A percentile compares a stretch with the other conserved stretches of the same genome.
Evolutionary conservation across 257 asterid species (phyloP).

Genomic region (Solanum arcanum): DNA sequence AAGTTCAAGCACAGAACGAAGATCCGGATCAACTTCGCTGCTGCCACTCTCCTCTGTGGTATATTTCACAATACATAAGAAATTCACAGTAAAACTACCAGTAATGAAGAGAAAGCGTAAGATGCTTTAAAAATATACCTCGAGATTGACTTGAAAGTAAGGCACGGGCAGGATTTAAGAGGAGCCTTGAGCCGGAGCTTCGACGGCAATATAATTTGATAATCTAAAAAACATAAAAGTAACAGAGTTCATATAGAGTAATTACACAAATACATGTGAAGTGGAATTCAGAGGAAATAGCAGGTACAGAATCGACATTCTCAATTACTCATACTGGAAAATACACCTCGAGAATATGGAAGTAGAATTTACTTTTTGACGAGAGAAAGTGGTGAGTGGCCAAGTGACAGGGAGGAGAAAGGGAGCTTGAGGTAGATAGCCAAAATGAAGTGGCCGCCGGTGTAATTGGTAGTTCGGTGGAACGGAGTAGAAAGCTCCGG

Average conservation of each 20-base stretch:
- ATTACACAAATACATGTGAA: neutral
- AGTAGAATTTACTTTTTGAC: neutral
- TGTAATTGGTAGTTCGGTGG: neutral
- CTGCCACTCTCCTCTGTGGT: slow-evolving; percentile 25
- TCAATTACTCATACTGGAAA: neutral
- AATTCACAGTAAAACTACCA: neutral
- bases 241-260: neutral
- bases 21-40: slow-evolving; percentile 51
- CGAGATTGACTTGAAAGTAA: slow-evolving; percentile 25
- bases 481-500: neutral
- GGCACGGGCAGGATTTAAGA: slow-evolving; percentile 25
- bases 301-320: neutral
- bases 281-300: neutral
- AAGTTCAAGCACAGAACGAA: slow-evolving; percentile 67
- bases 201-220: neutral
- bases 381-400: neutral
- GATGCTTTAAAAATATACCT: slow-evolving; percentile 11
- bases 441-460: neutral
- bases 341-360: neutral
- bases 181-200: slow-evolving; percentile 17
- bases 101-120: neutral
- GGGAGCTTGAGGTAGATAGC: neutral
- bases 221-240: neutral
- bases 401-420: neutral
- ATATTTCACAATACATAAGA: neutral